These are phyloP conservation scores for Parasarocladium wereldwijsianum DNA, from an alignment of 2,329 filamentous ascomycete species.

Conservation along the genomic window DNA sequence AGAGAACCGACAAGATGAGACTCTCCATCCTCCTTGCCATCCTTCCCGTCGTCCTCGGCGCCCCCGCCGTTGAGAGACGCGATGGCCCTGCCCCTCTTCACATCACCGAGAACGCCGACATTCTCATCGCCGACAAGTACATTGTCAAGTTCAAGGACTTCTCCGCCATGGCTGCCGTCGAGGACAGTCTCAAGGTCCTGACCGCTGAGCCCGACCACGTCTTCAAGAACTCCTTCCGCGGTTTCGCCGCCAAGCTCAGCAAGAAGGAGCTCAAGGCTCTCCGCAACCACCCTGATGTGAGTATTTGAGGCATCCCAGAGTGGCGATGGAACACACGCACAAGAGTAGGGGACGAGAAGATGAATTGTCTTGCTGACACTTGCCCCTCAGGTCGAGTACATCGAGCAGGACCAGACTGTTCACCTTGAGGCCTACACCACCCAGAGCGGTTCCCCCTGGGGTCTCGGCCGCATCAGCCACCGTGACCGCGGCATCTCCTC, in stretches of 20 bases:
- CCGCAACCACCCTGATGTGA: constrained; percentile 12
- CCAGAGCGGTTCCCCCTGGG: constrained; percentile 25
- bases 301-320: too few species aligned
- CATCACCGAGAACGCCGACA: constrained; percentile 14
- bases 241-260: constrained; percentile 15
- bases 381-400: constrained; percentile 14
- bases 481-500: constrained; percentile 10
- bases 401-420: constrained; percentile 25
- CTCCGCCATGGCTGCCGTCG: constrained; percentile 10
- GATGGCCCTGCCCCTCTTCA: constrained; percentile 19
- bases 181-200: constrained; percentile 13
- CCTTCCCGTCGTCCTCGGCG: constrained; percentile 16
- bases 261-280: constrained; percentile 12
- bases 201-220: constrained; percentile 17
- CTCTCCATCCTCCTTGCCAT: constrained; percentile 17
- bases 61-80: constrained; percentile 13
- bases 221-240: constrained; percentile 13
- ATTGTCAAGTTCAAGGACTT: constrained; percentile 21
- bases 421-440: constrained; percentile 35
- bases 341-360: background rate
- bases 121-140: constrained; percentile 19
- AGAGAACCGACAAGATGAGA: constrained; percentile 16
- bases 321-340: background rate
- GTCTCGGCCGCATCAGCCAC: constrained; percentile 23
- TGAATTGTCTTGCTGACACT: background rate